These are phyloP conservation scores for Myriangium duriaei DNA, from an alignment of 2,329 filamentous ascomycete species.

Conservation along the genomic window DNA sequence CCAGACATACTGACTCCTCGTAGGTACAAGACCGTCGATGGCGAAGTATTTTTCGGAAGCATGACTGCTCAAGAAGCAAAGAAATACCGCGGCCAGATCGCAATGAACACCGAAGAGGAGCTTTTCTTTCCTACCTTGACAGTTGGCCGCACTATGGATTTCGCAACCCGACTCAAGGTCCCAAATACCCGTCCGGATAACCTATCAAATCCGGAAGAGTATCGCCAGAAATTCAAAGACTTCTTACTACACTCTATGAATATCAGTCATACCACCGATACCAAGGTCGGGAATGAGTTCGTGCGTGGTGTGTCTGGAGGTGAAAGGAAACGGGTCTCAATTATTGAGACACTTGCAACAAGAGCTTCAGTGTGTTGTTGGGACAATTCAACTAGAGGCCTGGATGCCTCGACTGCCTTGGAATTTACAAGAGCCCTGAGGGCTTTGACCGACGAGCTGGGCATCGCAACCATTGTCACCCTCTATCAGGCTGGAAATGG, in stretches of 20 bases:
- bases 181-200: conserved; percentile 29
- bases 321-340: conserved; percentile 56
- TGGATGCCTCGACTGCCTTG: conserved; percentile 53
- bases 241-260: conserved; percentile 47
- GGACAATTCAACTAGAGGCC: conserved; percentile 55
- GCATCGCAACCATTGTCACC: conserved; percentile 49
- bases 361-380: conserved; percentile 49
- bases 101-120: conserved; percentile 36
- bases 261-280: conserved; percentile 48
- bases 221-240: conserved; percentile 35
- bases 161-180: conserved; percentile 41
- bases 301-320: conserved; percentile 56
- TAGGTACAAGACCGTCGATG: no score
- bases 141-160: conserved; percentile 43
- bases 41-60: conserved; percentile 40
- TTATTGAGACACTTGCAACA: conserved; percentile 50
- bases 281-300: conserved; percentile 56
- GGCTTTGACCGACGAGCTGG: conserved; percentile 50
- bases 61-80: conserved; percentile 31
- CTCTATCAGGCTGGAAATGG: conserved; percentile 59
- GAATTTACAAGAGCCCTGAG: conserved; percentile 47
- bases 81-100: conserved; percentile 32
- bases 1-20: no score
- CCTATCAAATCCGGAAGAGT: conserved; percentile 28
- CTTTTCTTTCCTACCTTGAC: conserved; percentile 46